Evolutionary conservation across 306 rosid genomes (phyloP).

Genomic region (Pyrus pyrifolia): DNA sequence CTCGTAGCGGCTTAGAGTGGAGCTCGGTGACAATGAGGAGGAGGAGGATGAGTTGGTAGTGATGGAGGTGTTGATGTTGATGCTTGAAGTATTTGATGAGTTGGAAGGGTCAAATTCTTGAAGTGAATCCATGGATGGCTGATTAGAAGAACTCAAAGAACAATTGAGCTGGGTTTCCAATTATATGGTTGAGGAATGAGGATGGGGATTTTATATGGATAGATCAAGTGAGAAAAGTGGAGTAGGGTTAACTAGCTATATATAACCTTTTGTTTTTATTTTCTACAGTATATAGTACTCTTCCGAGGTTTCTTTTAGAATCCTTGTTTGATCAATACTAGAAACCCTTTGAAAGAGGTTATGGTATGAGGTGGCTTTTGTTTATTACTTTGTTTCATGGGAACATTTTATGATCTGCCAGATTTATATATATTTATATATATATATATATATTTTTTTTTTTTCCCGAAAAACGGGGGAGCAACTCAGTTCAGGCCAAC

Average conservation of each 20-base stretch:
- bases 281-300: background rate
- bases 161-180: background rate
- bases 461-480: slow-evolving; percentile 20
- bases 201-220: background rate
- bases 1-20: slow-evolving; percentile 62
- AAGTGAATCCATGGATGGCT: slow-evolving; percentile 41
- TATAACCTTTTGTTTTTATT: background rate
- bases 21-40: slow-evolving; percentile 1
- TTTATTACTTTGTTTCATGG: slow-evolving; percentile 18
- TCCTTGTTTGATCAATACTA: slow-evolving; percentile 49
- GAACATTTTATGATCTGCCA: slow-evolving; percentile 20
- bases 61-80: background rate
- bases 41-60: background rate
- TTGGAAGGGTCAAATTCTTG: slow-evolving; percentile 37
- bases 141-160: background rate
- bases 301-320: slow-evolving; percentile 22
- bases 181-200: background rate
- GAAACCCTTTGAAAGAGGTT: slow-evolving; percentile 38
- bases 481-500: slow-evolving; percentile 17
- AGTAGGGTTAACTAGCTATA: background rate
- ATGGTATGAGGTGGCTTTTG: slow-evolving; percentile 23
- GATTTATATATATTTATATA: background rate
- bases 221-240: background rate
- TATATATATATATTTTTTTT: background rate
- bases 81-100: slow-evolving; percentile 7